Evolutionary conservation across 2,329 filamentous ascomycete genomes (phyloP).

Genomic region (Aspergillus viridinutans): DNA sequence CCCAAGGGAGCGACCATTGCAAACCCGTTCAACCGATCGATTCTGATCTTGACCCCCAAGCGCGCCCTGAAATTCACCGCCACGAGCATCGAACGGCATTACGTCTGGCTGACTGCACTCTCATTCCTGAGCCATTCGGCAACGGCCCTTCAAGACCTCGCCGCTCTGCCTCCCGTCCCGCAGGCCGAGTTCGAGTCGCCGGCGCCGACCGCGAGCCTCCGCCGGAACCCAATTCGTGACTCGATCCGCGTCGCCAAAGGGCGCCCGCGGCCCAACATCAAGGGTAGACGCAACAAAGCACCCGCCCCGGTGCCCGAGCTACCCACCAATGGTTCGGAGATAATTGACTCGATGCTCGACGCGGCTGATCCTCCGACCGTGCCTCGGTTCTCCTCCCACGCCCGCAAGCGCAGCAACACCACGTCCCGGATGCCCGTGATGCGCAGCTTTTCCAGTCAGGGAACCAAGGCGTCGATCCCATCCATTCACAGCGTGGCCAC

Average conservation of each 20-base stretch:
- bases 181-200: constrained; percentile 32
- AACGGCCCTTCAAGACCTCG: constrained; percentile 71
- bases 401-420: constrained; percentile 85
- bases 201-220: constrained; percentile 47
- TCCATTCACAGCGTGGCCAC: constrained; percentile 52
- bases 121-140: constrained; percentile 92
- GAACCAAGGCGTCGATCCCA: constrained; percentile 29
- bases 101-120: constrained; percentile 88
- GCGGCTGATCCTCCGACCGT: constrained; percentile 50
- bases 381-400: constrained; percentile 58
- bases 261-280: constrained; percentile 46
- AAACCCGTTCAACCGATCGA: constrained; percentile 79
- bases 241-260: constrained; percentile 86
- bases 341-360: constrained; percentile 35
- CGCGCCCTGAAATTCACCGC: constrained; percentile 95
- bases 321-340: constrained; percentile 23
- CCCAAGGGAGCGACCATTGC: constrained; percentile 62
- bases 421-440: constrained; percentile 68
- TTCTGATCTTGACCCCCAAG: constrained; percentile 88
- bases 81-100: constrained; percentile 75
- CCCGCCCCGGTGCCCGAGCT: constrained; percentile 32
- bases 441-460: constrained; percentile 66
- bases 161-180: constrained; percentile 54
- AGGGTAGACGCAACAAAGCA: constrained; percentile 37
- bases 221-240: constrained; percentile 67